Conservation (phyloP, 106 monocot species). For the Dioscorea zingiberensis region DNA sequence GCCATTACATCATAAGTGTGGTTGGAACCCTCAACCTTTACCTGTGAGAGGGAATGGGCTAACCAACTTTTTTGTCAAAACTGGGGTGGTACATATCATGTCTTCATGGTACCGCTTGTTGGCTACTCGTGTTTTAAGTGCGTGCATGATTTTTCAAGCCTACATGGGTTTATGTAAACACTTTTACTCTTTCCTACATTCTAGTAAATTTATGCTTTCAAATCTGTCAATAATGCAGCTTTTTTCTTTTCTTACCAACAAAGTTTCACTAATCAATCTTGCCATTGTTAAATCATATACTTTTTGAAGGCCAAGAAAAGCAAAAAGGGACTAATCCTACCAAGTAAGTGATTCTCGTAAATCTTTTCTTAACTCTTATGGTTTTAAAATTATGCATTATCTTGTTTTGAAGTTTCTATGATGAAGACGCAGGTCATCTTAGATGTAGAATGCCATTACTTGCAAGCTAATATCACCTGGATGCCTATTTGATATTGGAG, state of each 20-base stretch:
- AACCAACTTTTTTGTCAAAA: no score
- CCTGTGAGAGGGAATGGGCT: no score
- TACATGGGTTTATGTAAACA: no score
- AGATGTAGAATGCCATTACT: constrained; percentile 15
- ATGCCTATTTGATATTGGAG: constrained; percentile 10
- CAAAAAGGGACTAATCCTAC: not conserved
- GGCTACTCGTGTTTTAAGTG: no score
- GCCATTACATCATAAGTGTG: no score
- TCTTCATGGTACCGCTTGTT: not conserved
- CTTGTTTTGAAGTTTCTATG: not conserved
- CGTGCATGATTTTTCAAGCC: no score
- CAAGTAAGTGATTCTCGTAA: constrained; percentile 1
- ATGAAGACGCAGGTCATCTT: constrained; percentile 14
- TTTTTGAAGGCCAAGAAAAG: not conserved
- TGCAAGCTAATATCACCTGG: constrained; percentile 9
- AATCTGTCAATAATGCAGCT: not conserved
- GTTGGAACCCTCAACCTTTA: no score
- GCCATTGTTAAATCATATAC: not conserved
- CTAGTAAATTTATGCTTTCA: not conserved
- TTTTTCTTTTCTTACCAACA: not conserved
- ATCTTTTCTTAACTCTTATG: not conserved
- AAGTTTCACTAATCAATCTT: not conserved
- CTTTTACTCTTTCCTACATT: no score
- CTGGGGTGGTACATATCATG: not conserved
- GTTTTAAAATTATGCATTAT: not conserved